Conservation (phyloP, 2,329 filamentous ascomycete genomes). For the Microdochium trichocladiopsis region DNA sequence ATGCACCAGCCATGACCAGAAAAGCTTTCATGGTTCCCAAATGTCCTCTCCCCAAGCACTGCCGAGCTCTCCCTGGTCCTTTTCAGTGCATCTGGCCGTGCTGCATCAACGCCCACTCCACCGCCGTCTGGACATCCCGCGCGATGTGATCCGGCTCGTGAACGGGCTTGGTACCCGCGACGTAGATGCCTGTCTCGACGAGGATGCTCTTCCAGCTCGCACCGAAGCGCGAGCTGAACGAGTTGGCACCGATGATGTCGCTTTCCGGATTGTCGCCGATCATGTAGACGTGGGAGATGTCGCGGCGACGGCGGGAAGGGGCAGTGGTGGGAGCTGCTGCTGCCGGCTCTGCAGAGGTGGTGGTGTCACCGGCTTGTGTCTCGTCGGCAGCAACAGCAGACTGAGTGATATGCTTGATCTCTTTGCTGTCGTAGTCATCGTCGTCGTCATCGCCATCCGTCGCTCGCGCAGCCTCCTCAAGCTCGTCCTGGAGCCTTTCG, state of each 20-base stretch:
- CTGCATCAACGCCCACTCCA: constrained; percentile 48
- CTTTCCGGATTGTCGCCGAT: constrained; percentile 62
- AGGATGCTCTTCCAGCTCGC: constrained; percentile 59
- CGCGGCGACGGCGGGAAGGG: constrained; percentile 1
- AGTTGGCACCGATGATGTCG: constrained; percentile 64
- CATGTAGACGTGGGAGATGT: constrained; percentile 59
- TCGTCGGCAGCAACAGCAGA: no score
- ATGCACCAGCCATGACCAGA: no score
- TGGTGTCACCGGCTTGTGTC: neutral
- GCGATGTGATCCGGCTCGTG: constrained; percentile 49
- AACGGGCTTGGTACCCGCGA: constrained; percentile 30
- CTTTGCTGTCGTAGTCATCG: neutral
- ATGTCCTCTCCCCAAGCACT: no score
- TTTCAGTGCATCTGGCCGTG: neutral
- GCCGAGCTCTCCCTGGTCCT: no score
- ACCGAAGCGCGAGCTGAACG: constrained; percentile 45
- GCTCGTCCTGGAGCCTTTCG: constrained; percentile 4
- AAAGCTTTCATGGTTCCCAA: no score
- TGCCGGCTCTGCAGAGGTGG: neutral
- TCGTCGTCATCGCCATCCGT: neutral
- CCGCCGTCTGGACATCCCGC: constrained; percentile 56
- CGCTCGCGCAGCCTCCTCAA: neutral
- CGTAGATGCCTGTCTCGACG: constrained; percentile 61
- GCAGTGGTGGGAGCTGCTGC: neutral
- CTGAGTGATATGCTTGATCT: no score